These are phyloP conservation scores for Sanghuangporus weigelae DNA, from an alignment of 1,284 basidiomycete genomes.

Conservation along the genomic window DNA sequence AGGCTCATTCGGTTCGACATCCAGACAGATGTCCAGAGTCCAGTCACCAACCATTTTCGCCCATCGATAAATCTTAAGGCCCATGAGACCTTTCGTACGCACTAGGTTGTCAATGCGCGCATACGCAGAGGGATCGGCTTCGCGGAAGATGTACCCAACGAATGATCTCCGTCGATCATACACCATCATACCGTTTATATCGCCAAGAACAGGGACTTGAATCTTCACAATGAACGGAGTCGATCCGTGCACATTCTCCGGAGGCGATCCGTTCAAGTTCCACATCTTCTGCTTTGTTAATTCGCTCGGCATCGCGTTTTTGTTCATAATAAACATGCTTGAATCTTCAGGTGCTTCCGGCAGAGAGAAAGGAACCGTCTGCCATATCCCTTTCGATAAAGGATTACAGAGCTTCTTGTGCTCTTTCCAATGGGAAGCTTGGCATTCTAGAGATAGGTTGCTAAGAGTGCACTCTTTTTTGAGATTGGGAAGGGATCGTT, in stretches of 20 bases:
- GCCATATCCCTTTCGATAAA: slow-evolving; percentile 37
- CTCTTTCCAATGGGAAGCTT: too few relatives aligned
- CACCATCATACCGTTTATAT: slow-evolving; percentile 27
- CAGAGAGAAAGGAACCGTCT: slow-evolving; percentile 26
- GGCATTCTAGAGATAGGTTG: too few relatives aligned
- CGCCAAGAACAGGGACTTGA: slow-evolving; percentile 22
- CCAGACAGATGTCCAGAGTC: slow-evolving; percentile 26
- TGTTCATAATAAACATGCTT: slow-evolving; percentile 17
- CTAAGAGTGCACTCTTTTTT: too few relatives aligned
- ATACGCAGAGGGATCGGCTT: slow-evolving; percentile 21
- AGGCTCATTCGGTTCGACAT: slow-evolving; percentile 22
- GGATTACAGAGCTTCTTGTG: slow-evolving; percentile 16
- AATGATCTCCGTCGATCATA: slow-evolving; percentile 38
- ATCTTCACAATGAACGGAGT: slow-evolving; percentile 39
- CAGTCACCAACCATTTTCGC: slow-evolving; percentile 26
- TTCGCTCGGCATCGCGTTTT: background rate
- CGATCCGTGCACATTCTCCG: slow-evolving; percentile 31
- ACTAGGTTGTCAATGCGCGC: slow-evolving; percentile 19
- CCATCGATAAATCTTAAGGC: slow-evolving; percentile 30
- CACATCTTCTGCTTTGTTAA: background rate
- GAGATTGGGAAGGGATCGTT: too few relatives aligned
- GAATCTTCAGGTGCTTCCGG: slow-evolving; percentile 18
- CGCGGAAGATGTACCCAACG: slow-evolving; percentile 26
- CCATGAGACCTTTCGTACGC: slow-evolving; percentile 17
- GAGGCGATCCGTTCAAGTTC: background rate